Conservation (phyloP, 2,329 filamentous ascomycete genomes). For the Monosporascus sp. region DNA sequence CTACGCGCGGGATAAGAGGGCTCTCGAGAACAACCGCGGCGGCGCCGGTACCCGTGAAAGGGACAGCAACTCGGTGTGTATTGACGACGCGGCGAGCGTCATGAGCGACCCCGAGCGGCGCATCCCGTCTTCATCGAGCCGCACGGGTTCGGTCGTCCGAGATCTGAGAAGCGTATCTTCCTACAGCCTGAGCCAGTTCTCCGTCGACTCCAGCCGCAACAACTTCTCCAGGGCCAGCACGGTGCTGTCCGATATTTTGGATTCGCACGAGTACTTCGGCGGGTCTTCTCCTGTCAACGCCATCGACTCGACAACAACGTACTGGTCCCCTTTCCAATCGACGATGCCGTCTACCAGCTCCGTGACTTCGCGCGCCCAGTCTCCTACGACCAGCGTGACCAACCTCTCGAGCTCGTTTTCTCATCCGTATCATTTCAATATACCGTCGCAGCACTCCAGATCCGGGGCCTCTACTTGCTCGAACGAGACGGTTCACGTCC, state of each 20-base stretch:
- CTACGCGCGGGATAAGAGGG: constrained; percentile 69
- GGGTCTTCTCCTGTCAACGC: constrained; percentile 62
- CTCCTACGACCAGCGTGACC: constrained; percentile 56
- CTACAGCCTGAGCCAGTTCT: constrained; percentile 63
- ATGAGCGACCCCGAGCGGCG: constrained; percentile 51
- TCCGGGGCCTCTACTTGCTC: constrained; percentile 64
- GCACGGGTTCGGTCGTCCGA: constrained; percentile 47
- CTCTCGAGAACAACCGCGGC: constrained; percentile 41
- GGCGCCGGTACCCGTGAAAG: constrained; percentile 33
- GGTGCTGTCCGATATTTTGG: constrained; percentile 59
- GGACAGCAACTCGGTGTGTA: constrained; percentile 36
- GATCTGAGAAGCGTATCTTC: constrained; percentile 54
- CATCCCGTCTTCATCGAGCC: constrained; percentile 35
- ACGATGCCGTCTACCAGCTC: constrained; percentile 60
- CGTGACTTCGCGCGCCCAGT: constrained; percentile 53
- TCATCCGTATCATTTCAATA: constrained; percentile 34
- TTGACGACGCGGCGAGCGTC: constrained; percentile 48
- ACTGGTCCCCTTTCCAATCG: constrained; percentile 83
- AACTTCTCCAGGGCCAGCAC: constrained; percentile 52
- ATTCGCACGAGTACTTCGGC: constrained; percentile 68
- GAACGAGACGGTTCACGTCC: constrained; percentile 61
- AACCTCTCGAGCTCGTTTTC: constrained; percentile 50
- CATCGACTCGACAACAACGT: constrained; percentile 71
- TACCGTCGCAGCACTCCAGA: constrained; percentile 45
- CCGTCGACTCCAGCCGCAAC: constrained; percentile 64